Conservation (phyloP, 768 basidiomycete species). For the Glaciozyma antarctica region DNA sequence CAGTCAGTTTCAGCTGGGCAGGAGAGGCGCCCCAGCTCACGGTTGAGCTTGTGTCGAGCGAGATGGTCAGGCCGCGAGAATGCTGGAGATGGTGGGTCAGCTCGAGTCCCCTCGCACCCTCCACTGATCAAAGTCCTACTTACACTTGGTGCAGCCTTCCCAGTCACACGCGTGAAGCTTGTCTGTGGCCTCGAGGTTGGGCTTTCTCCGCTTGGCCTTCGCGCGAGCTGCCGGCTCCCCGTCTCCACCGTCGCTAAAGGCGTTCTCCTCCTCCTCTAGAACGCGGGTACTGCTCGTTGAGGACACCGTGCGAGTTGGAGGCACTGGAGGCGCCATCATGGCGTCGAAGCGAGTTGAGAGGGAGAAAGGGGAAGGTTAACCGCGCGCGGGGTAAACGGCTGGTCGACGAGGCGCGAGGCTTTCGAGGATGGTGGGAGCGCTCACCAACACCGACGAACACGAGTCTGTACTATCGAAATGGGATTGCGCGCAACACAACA, state of each 20-base stretch:
- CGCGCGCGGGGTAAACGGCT: too few relatives aligned
- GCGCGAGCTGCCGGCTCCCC: not conserved
- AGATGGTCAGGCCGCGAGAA: constrained; percentile 29
- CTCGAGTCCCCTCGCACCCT: not conserved
- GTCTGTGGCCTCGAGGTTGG: constrained; percentile 15
- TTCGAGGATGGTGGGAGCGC: too few relatives aligned
- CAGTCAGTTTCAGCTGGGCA: too few relatives aligned
- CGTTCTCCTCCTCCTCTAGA: constrained; percentile 15
- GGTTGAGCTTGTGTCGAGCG: constrained; percentile 29
- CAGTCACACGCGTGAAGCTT: constrained; percentile 23
- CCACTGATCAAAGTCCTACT: not conserved
- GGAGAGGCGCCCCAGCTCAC: too few relatives aligned
- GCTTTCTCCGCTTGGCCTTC: constrained; percentile 4
- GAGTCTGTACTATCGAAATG: too few relatives aligned
- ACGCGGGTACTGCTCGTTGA: not conserved
- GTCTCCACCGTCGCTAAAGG: not conserved
- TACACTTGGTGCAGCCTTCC: constrained; percentile 23
- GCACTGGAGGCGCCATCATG: not conserved
- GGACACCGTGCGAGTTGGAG: not conserved
- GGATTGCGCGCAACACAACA: not conserved
- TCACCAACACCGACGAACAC: too few relatives aligned
- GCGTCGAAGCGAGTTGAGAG: too few relatives aligned
- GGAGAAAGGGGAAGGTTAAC: too few relatives aligned
- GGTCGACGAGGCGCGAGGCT: too few relatives aligned
- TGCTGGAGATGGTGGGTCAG: constrained; percentile 4